Base-by-base conservation (phyloP, 352 stramenopile genomes). In the Phytophthora pinifolia region DNA sequence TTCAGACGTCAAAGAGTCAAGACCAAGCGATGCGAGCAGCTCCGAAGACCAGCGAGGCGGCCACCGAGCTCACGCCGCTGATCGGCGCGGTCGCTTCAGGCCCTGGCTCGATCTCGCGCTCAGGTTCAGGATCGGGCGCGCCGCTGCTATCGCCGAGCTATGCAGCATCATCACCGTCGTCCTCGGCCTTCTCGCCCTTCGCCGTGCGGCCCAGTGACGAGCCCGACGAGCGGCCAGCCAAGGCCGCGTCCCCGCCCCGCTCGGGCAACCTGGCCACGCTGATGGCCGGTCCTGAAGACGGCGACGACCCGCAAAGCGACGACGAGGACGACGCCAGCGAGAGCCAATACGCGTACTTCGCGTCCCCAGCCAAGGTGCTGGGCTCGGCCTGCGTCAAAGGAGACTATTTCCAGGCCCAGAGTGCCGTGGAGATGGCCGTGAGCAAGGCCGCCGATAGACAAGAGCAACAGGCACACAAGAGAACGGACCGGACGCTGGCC, bases 361-460 rank as follows among this genome's bases (percentile, higher is more conserved):
- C 75, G 12, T 83, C 73, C 20, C 76, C 79, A 4, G 71, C 76
- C 43, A 85, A 83, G 67, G 76, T 86, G 9, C 38, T 89, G 0
- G 84, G 76, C 62, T 73, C 76, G 29, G 76, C 82, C 18, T 92
- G 82, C 59, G 70, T 92, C 36, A 86, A 89, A 56, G 82, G 82
- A 15, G 82, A 92, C 64, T 85, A 72, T 54, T 79, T 74, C 45
- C 78, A 90, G 51, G 82, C 74, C 17, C 80, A 89, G 41, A 85
- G 59, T 41, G 74, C 79, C 1, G 58, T 92, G 10, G 76, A 86
- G 43, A 82, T 86, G 59, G 67, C 74, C 3, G 55, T 89, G 2
- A 72, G 64, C 31, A 66, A 59, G 34, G 55, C 55, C 1, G 66
- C 48, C 3, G 59, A 76, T 59, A 41, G 49, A 54, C 58, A 59